Evolutionary conservation across 768 basidiomycete genomes (phyloP).

Genomic region (Lactifluus volemus): DNA sequence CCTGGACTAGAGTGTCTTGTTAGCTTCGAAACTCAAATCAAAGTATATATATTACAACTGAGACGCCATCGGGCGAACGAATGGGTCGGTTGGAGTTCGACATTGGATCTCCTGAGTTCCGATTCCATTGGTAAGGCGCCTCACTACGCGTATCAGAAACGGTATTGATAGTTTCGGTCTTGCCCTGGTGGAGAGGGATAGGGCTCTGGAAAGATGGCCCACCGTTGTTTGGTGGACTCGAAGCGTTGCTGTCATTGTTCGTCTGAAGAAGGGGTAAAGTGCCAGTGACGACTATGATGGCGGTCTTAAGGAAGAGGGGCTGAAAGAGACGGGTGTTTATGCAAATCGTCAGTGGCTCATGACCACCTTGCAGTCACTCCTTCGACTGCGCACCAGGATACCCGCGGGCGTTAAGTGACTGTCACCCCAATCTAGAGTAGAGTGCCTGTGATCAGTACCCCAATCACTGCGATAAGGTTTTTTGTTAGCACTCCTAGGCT

Average conservation of each 20-base stretch:
- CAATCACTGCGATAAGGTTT: neutral
- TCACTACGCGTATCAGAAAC: neutral
- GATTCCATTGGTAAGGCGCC: neutral
- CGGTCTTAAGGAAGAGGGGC: neutral
- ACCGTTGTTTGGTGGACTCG: neutral
- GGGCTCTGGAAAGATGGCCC: neutral
- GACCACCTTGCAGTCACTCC: neutral
- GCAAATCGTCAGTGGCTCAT: neutral
- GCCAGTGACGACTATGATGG: neutral
- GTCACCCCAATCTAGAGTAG: neutral
- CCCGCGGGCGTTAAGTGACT: neutral
- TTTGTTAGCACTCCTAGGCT: too few relatives aligned
- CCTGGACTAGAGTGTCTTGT: neutral
- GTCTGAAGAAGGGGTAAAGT: neutral
- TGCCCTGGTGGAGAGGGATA: neutral
- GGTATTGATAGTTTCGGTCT: neutral
- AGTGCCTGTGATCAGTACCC: neutral
- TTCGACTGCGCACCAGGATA: neutral
- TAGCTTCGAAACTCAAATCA: neutral
- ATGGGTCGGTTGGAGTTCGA: neutral
- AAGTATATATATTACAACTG: neutral
- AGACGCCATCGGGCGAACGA: neutral
- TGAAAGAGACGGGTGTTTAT: neutral
- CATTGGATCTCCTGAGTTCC: neutral
- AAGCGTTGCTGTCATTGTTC: neutral